Evolutionary conservation across 345 rosid species (phyloP), one percentile per base, ranked within the genome.

Genomic region (Barbarea vulgaris): DNA sequence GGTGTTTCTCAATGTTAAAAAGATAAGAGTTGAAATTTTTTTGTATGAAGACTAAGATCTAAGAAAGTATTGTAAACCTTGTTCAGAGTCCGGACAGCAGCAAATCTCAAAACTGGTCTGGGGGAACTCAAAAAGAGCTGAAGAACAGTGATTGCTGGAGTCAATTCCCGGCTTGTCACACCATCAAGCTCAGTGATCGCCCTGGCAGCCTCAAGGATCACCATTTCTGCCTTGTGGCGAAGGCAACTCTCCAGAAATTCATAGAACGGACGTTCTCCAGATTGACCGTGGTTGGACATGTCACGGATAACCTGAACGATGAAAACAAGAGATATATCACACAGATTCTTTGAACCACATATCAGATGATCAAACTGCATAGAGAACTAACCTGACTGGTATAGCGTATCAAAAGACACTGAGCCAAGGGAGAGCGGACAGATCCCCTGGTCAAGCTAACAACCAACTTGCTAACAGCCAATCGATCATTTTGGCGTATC

Each of bases 191-290:
- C 98, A 3, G 98, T 94, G 74, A 94, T 94, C n/a, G 98, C 97
- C 81, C 97, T 90, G 70, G 98, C 98, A 76, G 97, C 97, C 87
- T 92, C 98, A 81, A 94, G 89, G 72, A 92, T 90, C 70, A 91
- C 98, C 97, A 91, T 92, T 87, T 94, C 98, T 42, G 97, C 92
- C 82, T 92, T 94, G 63, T 94, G 97, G 79, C 97, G 97, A 68
- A 94, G 85, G 80, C 98, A 92, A 74, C 95, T 83, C 85, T 94
- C 98, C 75, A 94, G 87, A 85, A 87, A 94, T 56, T 94, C 98
- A 85, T 88, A 94, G 77, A 94, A 92, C 6, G 97, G 98, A 75
- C 97, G 91, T 73, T 94, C 97, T 52, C 92, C 97, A 8, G 90
- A 74, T 80, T 91, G 97, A 46, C 86, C 79, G 77, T 82, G 88